These are phyloP conservation scores for Calonectria ilicicola DNA, from an alignment of 2,329 filamentous ascomycete species.

Conservation along the genomic window DNA sequence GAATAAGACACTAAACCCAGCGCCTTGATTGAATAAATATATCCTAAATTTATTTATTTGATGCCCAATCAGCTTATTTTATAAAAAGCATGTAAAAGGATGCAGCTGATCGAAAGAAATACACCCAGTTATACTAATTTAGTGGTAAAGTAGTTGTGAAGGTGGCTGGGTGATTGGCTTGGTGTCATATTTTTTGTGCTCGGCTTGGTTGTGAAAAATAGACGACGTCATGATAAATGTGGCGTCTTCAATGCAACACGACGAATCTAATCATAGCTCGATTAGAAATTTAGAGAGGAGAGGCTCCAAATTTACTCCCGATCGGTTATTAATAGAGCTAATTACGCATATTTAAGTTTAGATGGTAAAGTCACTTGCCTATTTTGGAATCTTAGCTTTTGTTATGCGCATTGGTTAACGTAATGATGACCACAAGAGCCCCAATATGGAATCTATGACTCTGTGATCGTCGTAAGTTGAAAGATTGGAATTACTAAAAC, in stretches of 20 bases:
- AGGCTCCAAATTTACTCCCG: background rate
- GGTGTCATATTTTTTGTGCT: too few relatives aligned
- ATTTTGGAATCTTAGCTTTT: background rate
- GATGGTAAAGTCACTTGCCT: too few relatives aligned
- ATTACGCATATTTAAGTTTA: background rate
- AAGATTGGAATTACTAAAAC: background rate
- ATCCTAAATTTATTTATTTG: too few relatives aligned
- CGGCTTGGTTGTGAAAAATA: background rate
- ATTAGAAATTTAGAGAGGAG: background rate
- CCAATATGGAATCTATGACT: background rate
- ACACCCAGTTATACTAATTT: too few relatives aligned
- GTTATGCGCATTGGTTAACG: background rate
- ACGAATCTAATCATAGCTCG: background rate
- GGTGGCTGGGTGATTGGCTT: background rate
- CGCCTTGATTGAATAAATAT: too few relatives aligned
- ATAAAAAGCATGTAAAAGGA: too few relatives aligned
- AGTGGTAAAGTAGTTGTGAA: too few relatives aligned
- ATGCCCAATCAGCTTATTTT: too few relatives aligned
- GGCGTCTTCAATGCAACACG: background rate
- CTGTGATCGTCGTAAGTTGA: background rate
- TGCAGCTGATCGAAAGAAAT: too few relatives aligned
- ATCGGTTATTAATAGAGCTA: background rate
- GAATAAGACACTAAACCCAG: too few relatives aligned
- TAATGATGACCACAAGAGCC: background rate
- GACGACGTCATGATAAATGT: background rate